Conservation (phyloP, 495 filamentous ascomycete species). For the Aspergillus campestris region DNA sequence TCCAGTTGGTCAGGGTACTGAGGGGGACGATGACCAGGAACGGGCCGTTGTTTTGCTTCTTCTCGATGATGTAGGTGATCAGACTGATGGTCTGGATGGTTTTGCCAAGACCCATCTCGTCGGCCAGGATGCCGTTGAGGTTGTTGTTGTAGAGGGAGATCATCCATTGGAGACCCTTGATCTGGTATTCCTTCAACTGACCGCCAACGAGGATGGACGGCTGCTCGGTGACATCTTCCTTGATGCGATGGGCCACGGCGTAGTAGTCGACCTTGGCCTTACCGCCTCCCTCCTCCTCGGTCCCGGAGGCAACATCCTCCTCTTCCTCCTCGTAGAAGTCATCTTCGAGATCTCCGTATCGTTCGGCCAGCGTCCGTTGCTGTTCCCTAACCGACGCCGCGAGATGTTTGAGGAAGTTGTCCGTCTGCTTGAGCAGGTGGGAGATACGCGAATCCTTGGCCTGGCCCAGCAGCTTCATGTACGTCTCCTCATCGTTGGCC, state of each 20-base stretch:
- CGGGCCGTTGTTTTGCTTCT: conserved; percentile 85
- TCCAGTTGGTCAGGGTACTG: conserved; percentile 97
- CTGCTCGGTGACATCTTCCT: conserved; percentile 79
- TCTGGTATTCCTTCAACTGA: conserved; percentile 89
- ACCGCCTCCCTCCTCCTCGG: conserved; percentile 58
- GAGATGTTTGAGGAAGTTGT: conserved; percentile 93
- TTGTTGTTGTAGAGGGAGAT: conserved; percentile 99
- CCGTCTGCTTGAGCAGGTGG: conserved; percentile 89
- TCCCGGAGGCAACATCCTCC: conserved; percentile 55
- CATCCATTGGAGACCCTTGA: conserved; percentile 99
- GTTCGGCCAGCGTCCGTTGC: conserved; percentile 70
- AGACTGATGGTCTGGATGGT: conserved; percentile 98
- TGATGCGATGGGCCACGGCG: conserved; percentile 90
- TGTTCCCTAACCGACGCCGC: conserved; percentile 87
- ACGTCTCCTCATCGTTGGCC: conserved; percentile 98
- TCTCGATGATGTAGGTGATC: conserved; percentile 93
- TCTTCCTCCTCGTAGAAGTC: conserved; percentile 57
- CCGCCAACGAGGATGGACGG: conserved; percentile 83
- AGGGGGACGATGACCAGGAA: conserved; percentile 95
- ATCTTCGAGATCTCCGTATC: conserved; percentile 60
- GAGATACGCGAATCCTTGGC: conserved; percentile 99
- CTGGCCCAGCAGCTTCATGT: conserved; percentile 91
- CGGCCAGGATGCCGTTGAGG: conserved; percentile 94
- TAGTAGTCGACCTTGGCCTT: conserved; percentile 91
- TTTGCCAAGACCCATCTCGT: conserved; percentile 99